A percentile compares a stretch with the other conserved stretches of the same genome.
These are phyloP conservation scores for Gynostemma pentaphyllum DNA, from an alignment of 306 rosid species.

Conservation along the genomic window DNA sequence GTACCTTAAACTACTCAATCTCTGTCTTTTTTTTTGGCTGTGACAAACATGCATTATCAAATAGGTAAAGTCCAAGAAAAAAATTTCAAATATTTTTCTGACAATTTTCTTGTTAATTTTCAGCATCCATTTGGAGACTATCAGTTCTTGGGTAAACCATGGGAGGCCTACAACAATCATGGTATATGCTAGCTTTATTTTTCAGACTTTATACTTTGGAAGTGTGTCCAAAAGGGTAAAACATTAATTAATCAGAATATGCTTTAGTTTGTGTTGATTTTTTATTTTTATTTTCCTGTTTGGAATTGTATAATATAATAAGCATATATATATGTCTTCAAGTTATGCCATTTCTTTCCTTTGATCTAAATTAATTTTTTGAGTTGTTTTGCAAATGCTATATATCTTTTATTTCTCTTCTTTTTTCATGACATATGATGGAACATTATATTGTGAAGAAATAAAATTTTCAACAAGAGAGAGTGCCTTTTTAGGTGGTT, in stretches of 20 bases:
- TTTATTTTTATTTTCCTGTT: neutral
- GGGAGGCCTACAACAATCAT: slow-evolving; percentile 51
- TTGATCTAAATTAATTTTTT: no score
- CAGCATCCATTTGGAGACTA: slow-evolving; percentile 54
- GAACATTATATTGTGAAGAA: no score
- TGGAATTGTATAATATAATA: neutral
- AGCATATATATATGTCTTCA: neutral
- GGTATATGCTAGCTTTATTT: neutral
- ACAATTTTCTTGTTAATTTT: slow-evolving; percentile 18
- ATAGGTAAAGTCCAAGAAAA: slow-evolving; percentile 9
- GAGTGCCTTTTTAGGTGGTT: no score
- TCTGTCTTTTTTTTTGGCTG: neutral
- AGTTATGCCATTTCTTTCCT: no score
- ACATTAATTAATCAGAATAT: neutral
- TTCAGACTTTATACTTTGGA: neutral
- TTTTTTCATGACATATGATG: no score
- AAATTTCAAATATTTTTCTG: neutral
- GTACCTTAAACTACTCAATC: neutral
- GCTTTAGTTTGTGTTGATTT: neutral
- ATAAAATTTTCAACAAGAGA: no score
- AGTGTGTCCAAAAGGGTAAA: slow-evolving; percentile 4
- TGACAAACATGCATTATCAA: neutral
- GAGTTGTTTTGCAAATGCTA: no score
- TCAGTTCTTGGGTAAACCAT: slow-evolving; percentile 38
- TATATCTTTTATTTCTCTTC: no score